Base-by-base conservation (phyloP, 148 eudicot species). In the Vaccinium vitisidaea region DNA sequence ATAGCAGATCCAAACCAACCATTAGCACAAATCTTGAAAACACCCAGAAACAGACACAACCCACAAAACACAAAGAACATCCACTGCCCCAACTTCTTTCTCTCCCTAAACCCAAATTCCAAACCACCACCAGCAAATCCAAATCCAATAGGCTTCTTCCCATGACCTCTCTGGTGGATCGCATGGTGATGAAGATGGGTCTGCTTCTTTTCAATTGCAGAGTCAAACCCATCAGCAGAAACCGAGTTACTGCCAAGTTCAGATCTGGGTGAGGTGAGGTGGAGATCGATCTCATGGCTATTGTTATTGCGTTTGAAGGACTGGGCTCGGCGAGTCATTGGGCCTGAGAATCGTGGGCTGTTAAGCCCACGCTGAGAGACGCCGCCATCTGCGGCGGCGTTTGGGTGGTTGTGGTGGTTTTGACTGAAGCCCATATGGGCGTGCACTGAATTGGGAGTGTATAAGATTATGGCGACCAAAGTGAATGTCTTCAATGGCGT, bases 301-400 rank as follows among this genome's bases (percentile, higher is more conserved):
- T 27, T 69, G 73, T 74, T 82, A 85, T 79, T 87, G 82, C 95
- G 92, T 75, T 96, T 94, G 86, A 95, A 95, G 30, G 98, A 94
- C 5, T 92, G 95, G 1, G 95, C 94, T 61, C 99, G 85, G 55
- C 99, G 98, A n/a, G 98, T 93, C 90, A 96, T 91, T 79, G 94
- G 86, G 74, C 94, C 90, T 5, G 95, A 91, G 88, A 91, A 90
- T 76, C 95, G 88, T 0, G 99, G 99, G 82, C 98, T 94, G 83
- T 91, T 92, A 86, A 92, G 36, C 39, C 73, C 92, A 23, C 91
- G 91, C 59, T 90, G 91, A 0, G 94, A 83, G 55, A 88, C 87
- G 73, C 92, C 87, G 73, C 92, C 94, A 88, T 87, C 93, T 53
- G 82, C 75, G 83, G 87, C 86, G 43, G 90, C 73, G 84, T 80